Percentiles rank a stretch among this genome's conserved stretches.
Conservation (phyloP, 441 rosid species). For the Raphanus hybrid region DNA sequence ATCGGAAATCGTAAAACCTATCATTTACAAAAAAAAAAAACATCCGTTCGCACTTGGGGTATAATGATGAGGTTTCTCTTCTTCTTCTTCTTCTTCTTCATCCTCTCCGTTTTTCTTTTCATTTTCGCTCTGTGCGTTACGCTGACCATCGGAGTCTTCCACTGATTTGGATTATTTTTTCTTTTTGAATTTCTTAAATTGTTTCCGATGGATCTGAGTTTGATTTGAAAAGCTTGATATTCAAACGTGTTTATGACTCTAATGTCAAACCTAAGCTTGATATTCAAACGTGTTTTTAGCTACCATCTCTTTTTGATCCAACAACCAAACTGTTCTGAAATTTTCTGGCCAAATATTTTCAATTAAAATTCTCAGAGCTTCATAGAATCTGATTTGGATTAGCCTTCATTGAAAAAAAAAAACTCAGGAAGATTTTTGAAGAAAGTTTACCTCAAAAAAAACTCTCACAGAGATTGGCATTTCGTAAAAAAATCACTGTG, state of each 20-base stretch:
- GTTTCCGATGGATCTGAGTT: conserved; percentile 37
- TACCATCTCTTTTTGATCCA: conserved; percentile 1
- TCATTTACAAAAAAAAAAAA: conserved; percentile 13
- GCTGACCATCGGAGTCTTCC: background rate
- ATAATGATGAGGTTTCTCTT: conserved; percentile 46
- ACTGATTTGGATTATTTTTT: background rate
- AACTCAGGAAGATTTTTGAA: background rate
- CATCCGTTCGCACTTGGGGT: conserved; percentile 29
- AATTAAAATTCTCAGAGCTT: background rate
- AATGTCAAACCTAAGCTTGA: conserved; percentile 23
- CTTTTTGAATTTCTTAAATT: background rate
- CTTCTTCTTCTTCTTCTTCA: conserved; percentile 14
- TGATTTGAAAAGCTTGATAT: conserved; percentile 19
- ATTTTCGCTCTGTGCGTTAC: background rate
- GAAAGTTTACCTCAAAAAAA: background rate
- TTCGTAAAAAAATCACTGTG: background rate
- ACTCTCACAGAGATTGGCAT: background rate
- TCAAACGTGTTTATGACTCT: conserved; percentile 7
- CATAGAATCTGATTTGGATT: conserved; percentile 4
- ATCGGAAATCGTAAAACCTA: conserved; percentile 31
- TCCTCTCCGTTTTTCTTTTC: background rate
- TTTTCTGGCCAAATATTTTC: background rate
- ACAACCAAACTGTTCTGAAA: background rate
- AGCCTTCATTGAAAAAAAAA: background rate
- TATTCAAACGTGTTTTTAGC: background rate